Evolutionary conservation across 1,284 basidiomycete species (phyloP).

Genomic region (Puccinia coronata): DNA sequence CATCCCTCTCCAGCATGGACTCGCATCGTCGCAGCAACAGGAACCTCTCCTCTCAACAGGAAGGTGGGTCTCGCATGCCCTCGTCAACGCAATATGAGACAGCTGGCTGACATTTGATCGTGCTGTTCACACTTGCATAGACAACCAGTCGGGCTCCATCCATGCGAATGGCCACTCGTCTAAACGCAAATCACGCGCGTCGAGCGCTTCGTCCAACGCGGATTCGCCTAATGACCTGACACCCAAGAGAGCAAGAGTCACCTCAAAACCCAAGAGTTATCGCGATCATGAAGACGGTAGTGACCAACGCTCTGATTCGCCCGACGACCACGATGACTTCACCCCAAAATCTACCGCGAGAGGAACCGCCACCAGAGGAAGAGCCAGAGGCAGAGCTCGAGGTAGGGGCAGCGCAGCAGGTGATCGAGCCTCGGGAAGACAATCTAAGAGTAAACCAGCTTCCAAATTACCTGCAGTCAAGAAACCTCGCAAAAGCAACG

Average conservation of each 20-base stretch:
- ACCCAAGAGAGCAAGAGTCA: background rate
- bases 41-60: background rate
- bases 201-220: background rate
- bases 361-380: constrained; percentile 14
- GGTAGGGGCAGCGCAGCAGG: background rate
- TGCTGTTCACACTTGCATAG: too few species aligned
- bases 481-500: background rate
- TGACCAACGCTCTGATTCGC: background rate
- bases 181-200: background rate
- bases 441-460: too few species aligned
- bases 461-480: background rate
- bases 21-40: constrained; percentile 1
- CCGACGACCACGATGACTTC: constrained; percentile 4
- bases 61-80: background rate
- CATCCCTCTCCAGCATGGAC: background rate
- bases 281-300: background rate
- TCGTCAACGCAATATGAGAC: background rate
- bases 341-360: constrained; percentile 13
- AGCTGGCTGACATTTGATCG: too few species aligned
- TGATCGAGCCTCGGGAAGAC: background rate
- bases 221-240: background rate
- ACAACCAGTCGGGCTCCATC: too few species aligned
- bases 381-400: background rate
- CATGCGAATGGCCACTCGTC: background rate
- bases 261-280: background rate